These are phyloP conservation scores for Cenchrus fungigraminus DNA, from an alignment of 176 grass and related monocot species.

Conservation along the genomic window DNA sequence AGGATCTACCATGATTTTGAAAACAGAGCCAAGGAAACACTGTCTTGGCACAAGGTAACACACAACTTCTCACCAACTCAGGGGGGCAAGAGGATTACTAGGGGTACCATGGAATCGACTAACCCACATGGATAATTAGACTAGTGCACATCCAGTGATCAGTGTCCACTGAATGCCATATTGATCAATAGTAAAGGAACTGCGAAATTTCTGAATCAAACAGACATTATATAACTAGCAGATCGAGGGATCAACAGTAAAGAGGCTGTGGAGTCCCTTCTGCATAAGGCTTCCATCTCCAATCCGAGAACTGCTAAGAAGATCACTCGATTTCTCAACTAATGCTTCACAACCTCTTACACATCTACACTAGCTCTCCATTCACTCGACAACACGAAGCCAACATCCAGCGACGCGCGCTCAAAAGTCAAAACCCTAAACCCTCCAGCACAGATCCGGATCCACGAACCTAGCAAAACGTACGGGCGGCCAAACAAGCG, in stretches of 20 bases:
- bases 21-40: not conserved
- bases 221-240: not conserved
- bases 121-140: too few species aligned
- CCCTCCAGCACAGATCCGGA: constrained; percentile 36
- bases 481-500: not conserved
- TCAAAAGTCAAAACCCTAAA: constrained; percentile 37
- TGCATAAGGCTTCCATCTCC: not conserved
- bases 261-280: not conserved
- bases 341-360: not conserved
- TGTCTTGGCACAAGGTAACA: not conserved
- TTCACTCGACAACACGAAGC: not conserved
- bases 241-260: not conserved
- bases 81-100: not conserved
- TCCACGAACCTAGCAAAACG: constrained; percentile 5
- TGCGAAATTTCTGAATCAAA: not conserved
- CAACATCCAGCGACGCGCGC: not conserved
- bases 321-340: not conserved
- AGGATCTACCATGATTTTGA: not conserved
- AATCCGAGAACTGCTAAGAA: not conserved
- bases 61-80: not conserved
- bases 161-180: not conserved
- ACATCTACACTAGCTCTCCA: not conserved
- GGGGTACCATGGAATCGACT: too few species aligned
- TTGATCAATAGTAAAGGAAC: not conserved
- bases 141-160: too few species aligned